These are phyloP conservation scores for Kuraishia capsulata DNA, from an alignment of 805 yeast species.

Conservation along the genomic window DNA sequence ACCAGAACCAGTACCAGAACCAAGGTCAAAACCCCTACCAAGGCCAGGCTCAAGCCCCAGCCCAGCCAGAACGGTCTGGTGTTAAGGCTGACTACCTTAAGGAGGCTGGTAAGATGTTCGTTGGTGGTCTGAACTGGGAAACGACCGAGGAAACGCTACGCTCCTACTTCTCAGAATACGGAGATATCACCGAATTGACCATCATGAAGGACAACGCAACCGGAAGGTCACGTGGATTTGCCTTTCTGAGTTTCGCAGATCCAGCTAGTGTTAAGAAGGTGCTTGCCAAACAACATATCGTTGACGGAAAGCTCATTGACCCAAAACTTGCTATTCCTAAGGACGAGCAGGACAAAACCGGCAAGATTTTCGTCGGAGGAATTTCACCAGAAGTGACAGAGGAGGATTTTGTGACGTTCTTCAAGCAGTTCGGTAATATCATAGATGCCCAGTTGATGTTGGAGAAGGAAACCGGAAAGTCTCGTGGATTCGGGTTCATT, in stretches of 20 bases:
- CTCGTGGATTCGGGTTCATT: slow-evolving; percentile 95
- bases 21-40: slow-evolving; percentile 5
- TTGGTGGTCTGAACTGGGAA: slow-evolving; percentile 98
- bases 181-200: slow-evolving; percentile 79
- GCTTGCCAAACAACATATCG: slow-evolving; percentile 72
- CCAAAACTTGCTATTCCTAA: slow-evolving; percentile 97
- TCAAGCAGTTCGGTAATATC: slow-evolving; percentile 80
- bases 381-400: slow-evolving; percentile 91
- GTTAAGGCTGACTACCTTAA: slow-evolving; percentile 8
- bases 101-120: slow-evolving; percentile 81
- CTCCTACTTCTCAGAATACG: slow-evolving; percentile 78
- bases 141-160: slow-evolving; percentile 83
- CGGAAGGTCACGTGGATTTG: slow-evolving; percentile 92
- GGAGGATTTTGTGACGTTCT: slow-evolving; percentile 77
- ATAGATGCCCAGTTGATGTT: slow-evolving; percentile 96
- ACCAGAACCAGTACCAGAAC: slow-evolving; percentile 5
- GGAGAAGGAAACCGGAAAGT: slow-evolving; percentile 93
- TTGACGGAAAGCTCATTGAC: slow-evolving; percentile 94
- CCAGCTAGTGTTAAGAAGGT: slow-evolving; percentile 83
- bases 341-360: slow-evolving; percentile 94
- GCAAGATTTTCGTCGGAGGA: slow-evolving; percentile 96
- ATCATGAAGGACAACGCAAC: slow-evolving; percentile 87
- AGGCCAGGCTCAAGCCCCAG: slow-evolving; percentile 5
- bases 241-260: slow-evolving; percentile 79
- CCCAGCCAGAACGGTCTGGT: no score